Evolutionary conservation across 139 green algal genomes (phyloP).

Genomic region (Coelastrella sp.): DNA sequence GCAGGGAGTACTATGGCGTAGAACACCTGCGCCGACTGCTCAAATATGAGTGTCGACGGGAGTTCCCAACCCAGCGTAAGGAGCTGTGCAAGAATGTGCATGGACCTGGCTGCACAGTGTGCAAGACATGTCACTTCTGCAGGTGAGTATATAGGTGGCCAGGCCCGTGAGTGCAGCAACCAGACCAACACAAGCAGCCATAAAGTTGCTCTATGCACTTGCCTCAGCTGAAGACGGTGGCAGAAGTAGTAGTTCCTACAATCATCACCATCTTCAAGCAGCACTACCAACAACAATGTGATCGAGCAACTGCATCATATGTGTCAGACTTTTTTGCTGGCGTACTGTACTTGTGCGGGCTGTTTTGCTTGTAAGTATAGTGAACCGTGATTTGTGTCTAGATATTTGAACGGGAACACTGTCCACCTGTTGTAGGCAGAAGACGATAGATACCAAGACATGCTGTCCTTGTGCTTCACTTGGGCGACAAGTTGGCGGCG

Average conservation of each 20-base stretch:
- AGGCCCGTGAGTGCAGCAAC: too few species aligned
- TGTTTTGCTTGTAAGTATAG: too few species aligned
- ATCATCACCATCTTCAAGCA: too few species aligned
- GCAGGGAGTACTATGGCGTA: slow-evolving; percentile 64
- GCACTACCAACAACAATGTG: not conserved
- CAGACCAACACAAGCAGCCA: too few species aligned
- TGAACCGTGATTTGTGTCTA: too few species aligned
- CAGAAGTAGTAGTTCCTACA: too few species aligned
- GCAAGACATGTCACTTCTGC: slow-evolving; percentile 77
- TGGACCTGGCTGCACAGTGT: slow-evolving; percentile 52
- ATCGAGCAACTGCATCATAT: not conserved
- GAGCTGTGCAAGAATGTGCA: slow-evolving; percentile 56
- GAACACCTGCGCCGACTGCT: slow-evolving; percentile 61
- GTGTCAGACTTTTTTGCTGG: too few species aligned
- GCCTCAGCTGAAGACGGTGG: too few species aligned
- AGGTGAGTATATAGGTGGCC: too few species aligned
- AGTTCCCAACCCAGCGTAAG: slow-evolving; percentile 25
- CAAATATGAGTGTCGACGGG: slow-evolving; percentile 39
- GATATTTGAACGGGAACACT: too few species aligned
- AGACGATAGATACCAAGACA: slow-evolving; percentile 66
- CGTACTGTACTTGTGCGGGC: too few species aligned
- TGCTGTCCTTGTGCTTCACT: slow-evolving; percentile 60
- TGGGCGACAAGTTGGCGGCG: slow-evolving; percentile 46
- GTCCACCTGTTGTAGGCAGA: slow-evolving; percentile 69
- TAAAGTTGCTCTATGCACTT: too few species aligned